These are phyloP conservation scores for Citrus glauca DNA, from an alignment of 345 rosid species.

Conservation along the genomic window DNA sequence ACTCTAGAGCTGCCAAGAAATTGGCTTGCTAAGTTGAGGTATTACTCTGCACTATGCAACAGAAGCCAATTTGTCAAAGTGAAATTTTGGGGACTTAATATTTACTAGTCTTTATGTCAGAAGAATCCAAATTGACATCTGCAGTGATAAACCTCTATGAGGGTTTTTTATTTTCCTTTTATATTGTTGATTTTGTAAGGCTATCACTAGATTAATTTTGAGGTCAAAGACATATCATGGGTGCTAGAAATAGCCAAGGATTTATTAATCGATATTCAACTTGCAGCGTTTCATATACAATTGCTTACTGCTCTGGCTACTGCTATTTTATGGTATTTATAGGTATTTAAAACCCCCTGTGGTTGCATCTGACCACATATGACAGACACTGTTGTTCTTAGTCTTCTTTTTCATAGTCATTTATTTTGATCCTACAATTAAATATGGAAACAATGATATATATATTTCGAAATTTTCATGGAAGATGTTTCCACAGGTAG, in stretches of 20 bases:
- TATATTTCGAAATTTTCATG: neutral
- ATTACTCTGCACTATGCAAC: neutral
- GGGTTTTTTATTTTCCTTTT: neutral
- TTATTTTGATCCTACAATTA: neutral
- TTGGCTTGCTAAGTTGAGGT: neutral
- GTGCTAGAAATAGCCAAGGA: neutral
- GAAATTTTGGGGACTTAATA: neutral
- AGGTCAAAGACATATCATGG: neutral
- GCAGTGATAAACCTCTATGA: neutral
- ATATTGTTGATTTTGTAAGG: neutral
- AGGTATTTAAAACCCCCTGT: neutral
- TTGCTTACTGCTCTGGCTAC: neutral
- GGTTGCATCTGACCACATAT: neutral
- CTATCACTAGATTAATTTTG: neutral
- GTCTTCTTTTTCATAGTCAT: neutral
- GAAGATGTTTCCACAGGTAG: slow-evolving; percentile 40
- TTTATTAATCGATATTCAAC: neutral
- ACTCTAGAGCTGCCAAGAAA: neutral
- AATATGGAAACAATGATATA: neutral
- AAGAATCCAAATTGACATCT: neutral
- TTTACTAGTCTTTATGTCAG: no score
- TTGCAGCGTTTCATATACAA: neutral
- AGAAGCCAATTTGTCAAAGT: neutral
- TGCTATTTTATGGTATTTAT: neutral
- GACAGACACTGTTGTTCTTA: neutral